Percentiles rank a stretch among this genome's conserved stretches.
Conservation (phyloP, 208 protist species). For the Leishmania turanica region DNA sequence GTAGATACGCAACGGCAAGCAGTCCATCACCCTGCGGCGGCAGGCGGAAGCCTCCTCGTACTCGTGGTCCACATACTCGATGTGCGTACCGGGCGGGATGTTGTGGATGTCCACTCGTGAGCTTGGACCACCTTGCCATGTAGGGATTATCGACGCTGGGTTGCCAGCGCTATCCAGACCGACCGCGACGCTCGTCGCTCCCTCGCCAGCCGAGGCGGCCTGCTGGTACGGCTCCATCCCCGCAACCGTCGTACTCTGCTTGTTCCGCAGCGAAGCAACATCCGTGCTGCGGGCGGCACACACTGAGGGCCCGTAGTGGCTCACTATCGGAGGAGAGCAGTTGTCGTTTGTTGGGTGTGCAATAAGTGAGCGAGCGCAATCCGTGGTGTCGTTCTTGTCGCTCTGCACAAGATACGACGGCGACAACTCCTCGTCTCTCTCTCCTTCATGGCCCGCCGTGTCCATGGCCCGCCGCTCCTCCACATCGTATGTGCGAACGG, state of each 20-base stretch:
- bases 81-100: conserved; percentile 16
- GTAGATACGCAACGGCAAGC: conserved; percentile 53
- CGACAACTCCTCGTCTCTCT: conserved; percentile 27
- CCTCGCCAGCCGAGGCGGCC: neutral
- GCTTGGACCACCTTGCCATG: neutral
- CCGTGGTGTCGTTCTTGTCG: conserved; percentile 31
- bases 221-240: neutral
- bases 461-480: conserved; percentile 33
- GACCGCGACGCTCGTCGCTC: neutral
- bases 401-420: conserved; percentile 18
- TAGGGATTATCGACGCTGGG: neutral
- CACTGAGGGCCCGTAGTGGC: conserved; percentile 40
- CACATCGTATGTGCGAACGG: conserved; percentile 20
- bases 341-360: conserved; percentile 17
- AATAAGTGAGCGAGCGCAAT: conserved; percentile 42
- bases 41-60: conserved; percentile 38
- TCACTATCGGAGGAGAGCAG: conserved; percentile 7
- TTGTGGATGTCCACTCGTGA: conserved; percentile 22
- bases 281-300: conserved; percentile 36
- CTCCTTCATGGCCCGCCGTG: conserved; percentile 11
- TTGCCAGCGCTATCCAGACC: conserved; percentile 10
- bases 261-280: neutral
- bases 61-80: conserved; percentile 50
- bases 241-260: neutral
- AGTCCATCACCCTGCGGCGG: conserved; percentile 38